Base-by-base conservation (phyloP, 768 basidiomycete species). In the Lentinus brumalis region DNA sequence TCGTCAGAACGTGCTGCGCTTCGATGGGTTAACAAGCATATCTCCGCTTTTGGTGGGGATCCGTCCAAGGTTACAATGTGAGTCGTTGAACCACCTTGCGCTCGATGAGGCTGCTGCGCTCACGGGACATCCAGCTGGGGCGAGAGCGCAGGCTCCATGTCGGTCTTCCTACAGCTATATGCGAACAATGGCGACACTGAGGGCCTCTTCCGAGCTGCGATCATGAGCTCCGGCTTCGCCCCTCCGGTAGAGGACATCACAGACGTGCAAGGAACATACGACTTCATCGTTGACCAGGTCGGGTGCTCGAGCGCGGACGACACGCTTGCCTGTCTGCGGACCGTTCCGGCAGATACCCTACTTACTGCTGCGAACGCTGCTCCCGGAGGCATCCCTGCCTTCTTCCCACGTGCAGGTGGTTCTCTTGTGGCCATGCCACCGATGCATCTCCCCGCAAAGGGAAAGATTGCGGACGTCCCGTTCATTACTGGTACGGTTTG, bases 241-340 rank as follows among this genome's bases (percentile, higher is more conserved):
- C 30, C 53, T n/a, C 61, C 66, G 10, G 40, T 57, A 2, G 61
- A 50, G 21, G 58, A 67, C 39, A 57, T 66, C 16, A 52, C 38
- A 6, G 15, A 53, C 26, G 58, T 76, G 1, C 79, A 80, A 64
- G 31, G 4, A 1, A 70, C 72, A 46, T 83, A 81, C 53, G 79
- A 83, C 61, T 54, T 58, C 0, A 66, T 84, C 12, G 81, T 79
- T 2, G 39, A 53, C 8, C 62, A 71, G 4, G 75, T 77, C 0
- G 76, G 76, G 7, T 84, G 82, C 56, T 9, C 66, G 0, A 45
- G 60, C 3, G 46, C 71, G 2, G 18, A 50, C 0, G 76, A 81
- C 61, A 81, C 78, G 0, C 69, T 83, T 1, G 62, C 65, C 0
- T 83, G 83, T 63, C 69, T 84, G n/a, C 75, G 80, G 9, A 62